A percentile compares a stretch with the other conserved stretches of the same genome.
phyloP scores from a whole-genome alignment of 2,329 filamentous ascomycete genomes.

The Neonectria hederae region DNA sequence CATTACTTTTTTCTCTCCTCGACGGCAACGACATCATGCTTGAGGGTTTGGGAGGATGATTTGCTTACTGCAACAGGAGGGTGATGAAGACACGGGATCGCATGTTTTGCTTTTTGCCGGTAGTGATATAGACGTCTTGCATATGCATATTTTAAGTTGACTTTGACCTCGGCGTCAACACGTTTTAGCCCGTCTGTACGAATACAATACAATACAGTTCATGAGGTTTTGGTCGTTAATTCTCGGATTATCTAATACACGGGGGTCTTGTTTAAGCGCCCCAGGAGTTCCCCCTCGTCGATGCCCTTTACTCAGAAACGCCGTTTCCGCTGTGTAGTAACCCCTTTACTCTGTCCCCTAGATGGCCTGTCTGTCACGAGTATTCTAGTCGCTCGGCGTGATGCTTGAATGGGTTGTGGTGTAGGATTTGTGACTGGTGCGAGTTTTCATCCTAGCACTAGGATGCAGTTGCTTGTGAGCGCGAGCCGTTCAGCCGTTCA shows the following conservation, averaged over 20 bases:
- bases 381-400: constrained; percentile 2
- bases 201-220: constrained; percentile 19
- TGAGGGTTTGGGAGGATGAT: constrained; percentile 10
- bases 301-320: constrained; percentile 15
- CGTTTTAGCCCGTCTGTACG: constrained; percentile 9
- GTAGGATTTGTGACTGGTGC: not conserved
- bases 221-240: constrained; percentile 22
- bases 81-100: constrained; percentile 14
- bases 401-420: not conserved
- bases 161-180: constrained; percentile 4
- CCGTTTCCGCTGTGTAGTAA: constrained; percentile 10
- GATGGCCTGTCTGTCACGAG: constrained; percentile 3
- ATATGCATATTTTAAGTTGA: not conserved
- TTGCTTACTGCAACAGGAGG: not conserved
- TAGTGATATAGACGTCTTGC: constrained; percentile 24
- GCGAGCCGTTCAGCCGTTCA: constrained; percentile 41
- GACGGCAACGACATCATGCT: constrained; percentile 8
- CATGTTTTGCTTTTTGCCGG: constrained; percentile 9
- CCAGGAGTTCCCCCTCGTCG: not conserved
- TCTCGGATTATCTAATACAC: constrained; percentile 29
- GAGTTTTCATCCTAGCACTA: constrained; percentile 7
- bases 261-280: constrained; percentile 3
- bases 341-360: constrained; percentile 13
- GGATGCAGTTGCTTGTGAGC: not conserved
- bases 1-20: constrained; percentile 12